Percentiles rank a stretch among this genome's conserved stretches.
Evolutionary conservation across 495 filamentous ascomycete genomes (phyloP).

Genomic region (Aspergillus haitiensis): DNA sequence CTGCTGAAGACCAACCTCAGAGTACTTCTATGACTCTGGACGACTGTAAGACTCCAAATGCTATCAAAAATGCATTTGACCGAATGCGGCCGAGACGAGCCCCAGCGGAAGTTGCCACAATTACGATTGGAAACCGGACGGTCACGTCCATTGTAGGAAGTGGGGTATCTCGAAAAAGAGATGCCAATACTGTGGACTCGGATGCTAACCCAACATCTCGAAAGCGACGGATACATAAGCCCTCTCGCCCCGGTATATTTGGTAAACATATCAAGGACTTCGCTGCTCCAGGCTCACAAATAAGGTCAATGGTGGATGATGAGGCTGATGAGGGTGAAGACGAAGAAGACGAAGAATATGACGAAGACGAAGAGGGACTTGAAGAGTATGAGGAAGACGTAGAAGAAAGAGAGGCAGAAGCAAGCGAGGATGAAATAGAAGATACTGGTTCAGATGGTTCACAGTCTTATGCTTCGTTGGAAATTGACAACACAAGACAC

Average conservation of each 20-base stretch:
- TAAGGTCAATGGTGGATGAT: conserved; percentile 27
- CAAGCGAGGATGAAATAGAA: conserved; percentile 20
- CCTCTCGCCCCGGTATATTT: conserved; percentile 53
- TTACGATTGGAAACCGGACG: conserved; percentile 81
- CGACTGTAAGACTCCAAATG: conserved; percentile 38
- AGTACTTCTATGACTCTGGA: background rate
- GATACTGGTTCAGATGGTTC: conserved; percentile 17
- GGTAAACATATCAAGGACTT: conserved; percentile 71
- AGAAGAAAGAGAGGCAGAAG: conserved; percentile 25
- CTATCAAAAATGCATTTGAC: conserved; percentile 64
- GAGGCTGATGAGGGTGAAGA: conserved; percentile 29
- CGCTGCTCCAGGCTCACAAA: conserved; percentile 64
- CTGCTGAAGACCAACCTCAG: conserved; percentile 3
- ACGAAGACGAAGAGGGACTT: conserved; percentile 36
- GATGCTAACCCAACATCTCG: conserved; percentile 21
- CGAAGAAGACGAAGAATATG: conserved; percentile 34
- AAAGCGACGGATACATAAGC: conserved; percentile 43
- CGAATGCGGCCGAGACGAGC: conserved; percentile 65
- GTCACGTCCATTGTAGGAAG: conserved; percentile 63
- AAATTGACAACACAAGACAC: conserved; percentile 15
- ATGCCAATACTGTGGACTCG: conserved; percentile 24
- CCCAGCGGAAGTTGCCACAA: conserved; percentile 75
- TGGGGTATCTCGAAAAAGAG: conserved; percentile 42
- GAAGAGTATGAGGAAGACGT: conserved; percentile 27
- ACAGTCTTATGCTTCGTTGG: conserved; percentile 15